These are phyloP conservation scores for Neurospora tetrasperma DNA, from an alignment of 495 filamentous ascomycete genomes.

Conservation along the genomic window DNA sequence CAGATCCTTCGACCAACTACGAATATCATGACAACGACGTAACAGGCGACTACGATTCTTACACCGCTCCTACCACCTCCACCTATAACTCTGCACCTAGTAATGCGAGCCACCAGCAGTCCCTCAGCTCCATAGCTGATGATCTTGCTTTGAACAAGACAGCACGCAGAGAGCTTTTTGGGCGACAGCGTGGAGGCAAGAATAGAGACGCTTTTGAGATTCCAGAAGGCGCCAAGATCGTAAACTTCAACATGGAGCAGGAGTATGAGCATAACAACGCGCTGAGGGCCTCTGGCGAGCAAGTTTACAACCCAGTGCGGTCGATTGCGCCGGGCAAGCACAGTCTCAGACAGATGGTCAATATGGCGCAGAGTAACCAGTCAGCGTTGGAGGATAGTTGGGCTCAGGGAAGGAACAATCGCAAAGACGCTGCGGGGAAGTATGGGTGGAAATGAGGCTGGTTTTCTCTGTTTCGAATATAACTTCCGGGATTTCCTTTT, in stretches of 20 bases:
- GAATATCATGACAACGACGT: slow-evolving; percentile 3
- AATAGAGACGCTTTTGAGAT: slow-evolving; percentile 21
- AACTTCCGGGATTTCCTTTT: slow-evolving; percentile 8
- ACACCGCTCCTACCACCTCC: slow-evolving; percentile 10
- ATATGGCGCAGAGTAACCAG: slow-evolving; percentile 64
- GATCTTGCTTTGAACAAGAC: slow-evolving; percentile 65
- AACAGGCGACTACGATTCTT: slow-evolving; percentile 25
- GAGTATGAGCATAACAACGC: slow-evolving; percentile 79
- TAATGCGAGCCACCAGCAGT: slow-evolving; percentile 21
- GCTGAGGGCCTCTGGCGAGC: slow-evolving; percentile 56
- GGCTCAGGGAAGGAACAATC: slow-evolving; percentile 60
- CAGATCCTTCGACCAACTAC: neutral
- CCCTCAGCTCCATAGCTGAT: slow-evolving; percentile 54
- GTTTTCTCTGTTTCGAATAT: slow-evolving; percentile 4
- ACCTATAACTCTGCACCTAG: slow-evolving; percentile 7
- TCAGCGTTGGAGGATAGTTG: slow-evolving; percentile 85
- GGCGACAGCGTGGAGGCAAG: slow-evolving; percentile 31
- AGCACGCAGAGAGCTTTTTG: slow-evolving; percentile 72
- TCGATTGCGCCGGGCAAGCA: slow-evolving; percentile 83
- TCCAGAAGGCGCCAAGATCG: slow-evolving; percentile 36
- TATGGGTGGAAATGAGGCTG: slow-evolving; percentile 60
- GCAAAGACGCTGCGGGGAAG: slow-evolving; percentile 64
- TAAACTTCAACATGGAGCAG: slow-evolving; percentile 74
- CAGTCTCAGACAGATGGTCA: slow-evolving; percentile 76
- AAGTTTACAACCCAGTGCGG: slow-evolving; percentile 71